A percentile compares a stretch with the other conserved stretches of the same genome.
phyloP scores from a whole-genome alignment of 352 stramenopile species.

The Pythium brachiatum region DNA sequence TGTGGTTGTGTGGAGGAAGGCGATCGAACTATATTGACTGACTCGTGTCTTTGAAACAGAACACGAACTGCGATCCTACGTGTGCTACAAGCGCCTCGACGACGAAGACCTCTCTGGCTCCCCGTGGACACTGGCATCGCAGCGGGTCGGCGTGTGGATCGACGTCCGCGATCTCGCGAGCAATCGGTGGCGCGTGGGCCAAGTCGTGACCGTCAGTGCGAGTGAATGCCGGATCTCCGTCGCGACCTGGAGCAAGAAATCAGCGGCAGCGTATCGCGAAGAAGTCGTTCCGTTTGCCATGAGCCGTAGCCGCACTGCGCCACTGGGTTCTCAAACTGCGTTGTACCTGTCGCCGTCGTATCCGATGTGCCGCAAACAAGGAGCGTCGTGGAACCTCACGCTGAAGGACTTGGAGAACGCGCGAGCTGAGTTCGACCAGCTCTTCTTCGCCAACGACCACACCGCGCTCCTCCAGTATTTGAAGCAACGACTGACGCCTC shows the following conservation, averaged over 20 bases:
- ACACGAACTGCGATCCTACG: slow-evolving; percentile 55
- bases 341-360: slow-evolving; percentile 81
- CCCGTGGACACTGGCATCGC: slow-evolving; percentile 68
- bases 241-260: slow-evolving; percentile 54
- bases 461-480: slow-evolving; percentile 37
- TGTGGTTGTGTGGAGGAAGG: neutral
- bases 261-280: slow-evolving; percentile 36
- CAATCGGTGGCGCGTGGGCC: slow-evolving; percentile 72
- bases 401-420: slow-evolving; percentile 65
- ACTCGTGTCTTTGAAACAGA: slow-evolving; percentile 22
- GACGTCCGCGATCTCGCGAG: slow-evolving; percentile 77
- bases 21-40: neutral
- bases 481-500: slow-evolving; percentile 50
- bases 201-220: slow-evolving; percentile 63
- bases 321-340: slow-evolving; percentile 71
- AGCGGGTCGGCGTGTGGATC: slow-evolving; percentile 75
- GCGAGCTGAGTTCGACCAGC: slow-evolving; percentile 66
- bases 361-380: slow-evolving; percentile 71
- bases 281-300: slow-evolving; percentile 64
- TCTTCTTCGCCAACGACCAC: slow-evolving; percentile 44
- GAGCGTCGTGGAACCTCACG: slow-evolving; percentile 56
- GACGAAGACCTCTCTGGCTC: slow-evolving; percentile 63
- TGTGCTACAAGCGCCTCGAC: slow-evolving; percentile 68
- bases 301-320: slow-evolving; percentile 61
- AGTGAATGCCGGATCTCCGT: slow-evolving; percentile 74